Conservation (phyloP, 495 filamentous ascomycete species). For the Penicillium argentinense region DNA sequence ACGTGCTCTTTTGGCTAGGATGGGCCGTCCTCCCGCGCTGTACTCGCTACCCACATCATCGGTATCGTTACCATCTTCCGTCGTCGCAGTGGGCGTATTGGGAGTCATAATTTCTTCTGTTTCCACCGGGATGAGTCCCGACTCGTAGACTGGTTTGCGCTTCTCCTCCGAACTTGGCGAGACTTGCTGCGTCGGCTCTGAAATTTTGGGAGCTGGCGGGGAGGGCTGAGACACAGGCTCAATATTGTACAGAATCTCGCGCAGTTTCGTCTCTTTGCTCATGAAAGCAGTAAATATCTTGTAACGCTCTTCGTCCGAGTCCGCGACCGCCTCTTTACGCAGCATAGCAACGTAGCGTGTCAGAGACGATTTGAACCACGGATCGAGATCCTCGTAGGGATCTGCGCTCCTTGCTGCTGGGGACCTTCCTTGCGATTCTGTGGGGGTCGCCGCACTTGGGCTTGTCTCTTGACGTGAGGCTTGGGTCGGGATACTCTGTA, state of each 20-base stretch:
- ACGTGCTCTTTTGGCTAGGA: constrained; percentile 24
- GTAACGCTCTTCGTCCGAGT: constrained; percentile 49
- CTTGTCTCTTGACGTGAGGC: not conserved
- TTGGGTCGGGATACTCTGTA: constrained; percentile 3
- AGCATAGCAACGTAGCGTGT: constrained; percentile 53
- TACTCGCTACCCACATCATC: constrained; percentile 32
- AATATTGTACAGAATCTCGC: constrained; percentile 53
- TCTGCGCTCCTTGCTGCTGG: constrained; percentile 24
- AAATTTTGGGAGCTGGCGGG: constrained; percentile 8
- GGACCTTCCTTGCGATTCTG: constrained; percentile 1
- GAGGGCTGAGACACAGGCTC: constrained; percentile 33
- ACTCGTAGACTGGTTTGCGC: constrained; percentile 23
- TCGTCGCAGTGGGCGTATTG: constrained; percentile 7
- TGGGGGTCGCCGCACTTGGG: not conserved
- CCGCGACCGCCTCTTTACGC: constrained; percentile 51
- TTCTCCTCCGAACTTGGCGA: constrained; percentile 14
- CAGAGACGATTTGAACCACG: constrained; percentile 54
- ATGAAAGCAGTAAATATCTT: constrained; percentile 53
- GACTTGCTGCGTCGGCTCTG: constrained; percentile 8
- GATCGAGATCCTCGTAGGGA: constrained; percentile 51
- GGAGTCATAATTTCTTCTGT: constrained; percentile 20
- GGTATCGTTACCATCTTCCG: constrained; percentile 26
- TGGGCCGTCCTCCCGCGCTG: constrained; percentile 52
- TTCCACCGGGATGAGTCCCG: constrained; percentile 38
- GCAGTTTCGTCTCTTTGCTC: constrained; percentile 50